A percentile compares a stretch with the other conserved stretches of the same genome.
Conservation (phyloP, 352 stramenopile species). For the Phytophthora tentaculata region DNA sequence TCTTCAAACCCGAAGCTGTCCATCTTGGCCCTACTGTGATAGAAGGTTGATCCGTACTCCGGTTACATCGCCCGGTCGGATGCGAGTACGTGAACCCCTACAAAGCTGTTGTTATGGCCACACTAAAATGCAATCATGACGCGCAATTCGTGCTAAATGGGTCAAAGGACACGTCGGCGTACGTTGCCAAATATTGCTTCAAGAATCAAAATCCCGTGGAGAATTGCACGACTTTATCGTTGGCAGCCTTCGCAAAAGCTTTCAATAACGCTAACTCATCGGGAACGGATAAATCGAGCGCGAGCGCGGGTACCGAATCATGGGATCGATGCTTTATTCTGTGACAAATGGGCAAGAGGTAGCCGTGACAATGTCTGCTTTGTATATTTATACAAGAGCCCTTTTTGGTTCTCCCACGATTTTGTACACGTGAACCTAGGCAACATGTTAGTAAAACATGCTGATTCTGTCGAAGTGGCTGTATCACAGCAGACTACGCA, state of each 20-base stretch:
- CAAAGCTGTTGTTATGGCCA: slow-evolving; percentile 30
- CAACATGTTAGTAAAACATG: neutral
- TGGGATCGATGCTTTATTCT: slow-evolving; percentile 25
- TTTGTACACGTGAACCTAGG: slow-evolving; percentile 11
- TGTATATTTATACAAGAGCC: slow-evolving; percentile 20
- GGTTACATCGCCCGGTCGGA: slow-evolving; percentile 11
- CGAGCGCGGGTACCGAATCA: slow-evolving; percentile 16
- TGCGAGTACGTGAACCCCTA: slow-evolving; percentile 44
- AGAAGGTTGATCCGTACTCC: neutral
- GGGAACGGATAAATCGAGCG: too few species aligned
- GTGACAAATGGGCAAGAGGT: slow-evolving; percentile 26
- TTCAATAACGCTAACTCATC: slow-evolving; percentile 1
- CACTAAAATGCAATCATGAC: too few species aligned
- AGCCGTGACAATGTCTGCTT: slow-evolving; percentile 19
- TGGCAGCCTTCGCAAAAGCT: slow-evolving; percentile 26
- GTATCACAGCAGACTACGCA: slow-evolving; percentile 13
- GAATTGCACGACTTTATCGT: slow-evolving; percentile 17
- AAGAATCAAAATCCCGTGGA: slow-evolving; percentile 33
- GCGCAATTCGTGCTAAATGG: slow-evolving; percentile 24
- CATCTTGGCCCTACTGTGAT: neutral
- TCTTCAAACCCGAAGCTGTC: slow-evolving; percentile 26
- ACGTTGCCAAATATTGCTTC: slow-evolving; percentile 40
- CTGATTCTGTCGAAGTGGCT: neutral
- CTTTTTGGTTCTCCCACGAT: slow-evolving; percentile 33
- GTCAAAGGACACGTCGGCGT: slow-evolving; percentile 22